These are phyloP conservation scores for Pseudevernia furfuracea DNA, from an alignment of 495 filamentous ascomycete genomes.

Conservation along the genomic window DNA sequence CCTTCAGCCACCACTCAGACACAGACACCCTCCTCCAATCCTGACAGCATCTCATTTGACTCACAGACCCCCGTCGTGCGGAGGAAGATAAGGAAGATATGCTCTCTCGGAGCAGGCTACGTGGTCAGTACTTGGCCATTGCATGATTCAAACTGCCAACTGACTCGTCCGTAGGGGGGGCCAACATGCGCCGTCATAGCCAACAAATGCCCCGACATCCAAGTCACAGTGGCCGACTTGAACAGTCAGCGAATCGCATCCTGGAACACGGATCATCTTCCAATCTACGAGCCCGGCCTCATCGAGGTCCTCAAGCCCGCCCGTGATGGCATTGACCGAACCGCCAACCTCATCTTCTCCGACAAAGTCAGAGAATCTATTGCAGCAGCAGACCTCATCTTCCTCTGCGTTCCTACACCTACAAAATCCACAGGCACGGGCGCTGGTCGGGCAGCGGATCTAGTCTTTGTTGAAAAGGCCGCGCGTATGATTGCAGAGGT, in stretches of 20 bases:
- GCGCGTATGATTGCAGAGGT: constrained; percentile 57
- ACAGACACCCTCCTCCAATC: neutral
- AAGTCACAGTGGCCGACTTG: constrained; percentile 65
- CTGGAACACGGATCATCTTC: constrained; percentile 67
- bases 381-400: constrained; percentile 61
- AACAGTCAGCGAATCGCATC: constrained; percentile 55
- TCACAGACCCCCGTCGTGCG: neutral
- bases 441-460: constrained; percentile 62
- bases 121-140: constrained; percentile 10
- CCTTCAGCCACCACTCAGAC: neutral
- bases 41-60: neutral
- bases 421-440: constrained; percentile 66
- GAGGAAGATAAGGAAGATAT: constrained; percentile 16
- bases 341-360: constrained; percentile 62
- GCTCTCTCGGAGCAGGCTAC: constrained; percentile 19
- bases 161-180: constrained; percentile 44
- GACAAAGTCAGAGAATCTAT: constrained; percentile 55
- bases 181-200: constrained; percentile 72
- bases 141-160: neutral
- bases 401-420: constrained; percentile 76
- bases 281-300: constrained; percentile 71
- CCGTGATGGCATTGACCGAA: constrained; percentile 45
- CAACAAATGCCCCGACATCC: constrained; percentile 57
- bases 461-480: constrained; percentile 65
- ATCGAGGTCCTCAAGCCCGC: constrained; percentile 56